Evolutionary conservation across 331 rosid species (phyloP).

Genomic region (Rhamnella rubrinervis): DNA sequence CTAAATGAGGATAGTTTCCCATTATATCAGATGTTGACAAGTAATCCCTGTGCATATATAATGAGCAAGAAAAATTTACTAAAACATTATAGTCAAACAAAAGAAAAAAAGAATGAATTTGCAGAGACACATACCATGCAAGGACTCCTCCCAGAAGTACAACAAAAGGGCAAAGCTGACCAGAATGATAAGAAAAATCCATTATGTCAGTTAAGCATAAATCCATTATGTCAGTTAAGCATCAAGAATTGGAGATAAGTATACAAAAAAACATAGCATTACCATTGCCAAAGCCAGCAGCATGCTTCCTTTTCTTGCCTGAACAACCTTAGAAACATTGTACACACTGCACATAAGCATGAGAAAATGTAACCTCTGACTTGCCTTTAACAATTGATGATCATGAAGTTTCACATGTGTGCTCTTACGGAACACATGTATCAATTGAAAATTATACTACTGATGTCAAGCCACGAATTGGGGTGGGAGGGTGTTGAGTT

Average conservation of each 20-base stretch:
- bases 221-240: constrained; percentile 16
- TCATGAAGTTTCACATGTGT: background rate
- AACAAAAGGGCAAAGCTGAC: constrained; percentile 79
- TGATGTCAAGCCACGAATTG: background rate
- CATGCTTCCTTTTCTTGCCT: constrained; percentile 74
- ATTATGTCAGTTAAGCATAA: constrained; percentile 18
- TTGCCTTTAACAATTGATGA: background rate
- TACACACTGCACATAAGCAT: constrained; percentile 56
- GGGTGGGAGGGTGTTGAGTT: background rate
- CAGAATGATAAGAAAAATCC: constrained; percentile 20
- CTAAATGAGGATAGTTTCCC: constrained; percentile 72
- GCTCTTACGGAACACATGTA: background rate
- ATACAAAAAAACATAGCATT: constrained; percentile 18
- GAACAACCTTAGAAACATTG: constrained; percentile 79
- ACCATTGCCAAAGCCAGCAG: constrained; percentile 90
- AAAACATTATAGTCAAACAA: background rate
- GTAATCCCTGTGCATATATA: constrained; percentile 65
- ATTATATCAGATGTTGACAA: constrained; percentile 80
- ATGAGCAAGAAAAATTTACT: constrained; percentile 6
- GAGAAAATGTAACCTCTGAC: constrained; percentile 24
- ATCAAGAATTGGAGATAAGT: constrained; percentile 15
- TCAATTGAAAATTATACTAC: background rate
- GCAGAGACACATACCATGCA: constrained; percentile 54
- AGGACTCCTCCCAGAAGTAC: constrained; percentile 78
- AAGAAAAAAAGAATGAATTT: background rate